A percentile compares a stretch with the other conserved stretches of the same genome.
These are phyloP conservation scores for Wallacemonas sp. DNA, from an alignment of 208 protist species.

Conservation along the genomic window DNA sequence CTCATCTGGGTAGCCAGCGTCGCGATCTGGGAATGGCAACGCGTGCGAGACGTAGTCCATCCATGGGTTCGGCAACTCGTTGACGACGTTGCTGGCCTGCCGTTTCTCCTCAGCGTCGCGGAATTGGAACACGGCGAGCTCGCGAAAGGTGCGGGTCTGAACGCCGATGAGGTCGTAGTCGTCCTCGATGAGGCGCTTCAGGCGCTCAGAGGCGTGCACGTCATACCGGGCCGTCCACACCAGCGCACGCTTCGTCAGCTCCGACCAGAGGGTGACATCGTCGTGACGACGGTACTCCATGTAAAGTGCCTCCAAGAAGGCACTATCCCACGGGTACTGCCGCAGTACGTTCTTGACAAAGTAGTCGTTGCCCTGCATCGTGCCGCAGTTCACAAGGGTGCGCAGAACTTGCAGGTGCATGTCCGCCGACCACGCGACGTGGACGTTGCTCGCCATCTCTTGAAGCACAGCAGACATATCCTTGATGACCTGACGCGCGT, in stretches of 20 bases:
- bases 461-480: slow-evolving; percentile 41
- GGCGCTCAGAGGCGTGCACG: slow-evolving; percentile 69
- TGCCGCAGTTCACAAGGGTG: slow-evolving; percentile 79
- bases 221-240: slow-evolving; percentile 90
- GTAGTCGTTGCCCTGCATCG: slow-evolving; percentile 89
- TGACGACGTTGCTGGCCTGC: slow-evolving; percentile 62
- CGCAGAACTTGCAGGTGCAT: slow-evolving; percentile 86
- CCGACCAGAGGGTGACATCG: slow-evolving; percentile 78
- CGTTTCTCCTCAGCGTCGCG: slow-evolving; percentile 86
- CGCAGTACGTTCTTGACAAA: slow-evolving; percentile 91
- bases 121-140: slow-evolving; percentile 91
- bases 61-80: slow-evolving; percentile 89
- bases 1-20: slow-evolving; percentile 90
- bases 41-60: slow-evolving; percentile 89
- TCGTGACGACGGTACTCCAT: slow-evolving; percentile 87
- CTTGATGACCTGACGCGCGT: slow-evolving; percentile 48
- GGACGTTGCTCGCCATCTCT: slow-evolving; percentile 72
- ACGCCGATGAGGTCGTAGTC: slow-evolving; percentile 89
- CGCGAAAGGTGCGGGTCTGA: slow-evolving; percentile 87
- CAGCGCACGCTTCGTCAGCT: slow-evolving; percentile 89
- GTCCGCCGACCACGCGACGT: slow-evolving; percentile 82
- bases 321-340: slow-evolving; percentile 75
- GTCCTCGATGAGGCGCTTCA: slow-evolving; percentile 87
- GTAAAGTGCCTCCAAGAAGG: slow-evolving; percentile 86
- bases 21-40: slow-evolving; percentile 88